Base-by-base conservation (phyloP, 2,329 filamentous ascomycete genomes). In the Diaporthe aspalathi region DNA sequence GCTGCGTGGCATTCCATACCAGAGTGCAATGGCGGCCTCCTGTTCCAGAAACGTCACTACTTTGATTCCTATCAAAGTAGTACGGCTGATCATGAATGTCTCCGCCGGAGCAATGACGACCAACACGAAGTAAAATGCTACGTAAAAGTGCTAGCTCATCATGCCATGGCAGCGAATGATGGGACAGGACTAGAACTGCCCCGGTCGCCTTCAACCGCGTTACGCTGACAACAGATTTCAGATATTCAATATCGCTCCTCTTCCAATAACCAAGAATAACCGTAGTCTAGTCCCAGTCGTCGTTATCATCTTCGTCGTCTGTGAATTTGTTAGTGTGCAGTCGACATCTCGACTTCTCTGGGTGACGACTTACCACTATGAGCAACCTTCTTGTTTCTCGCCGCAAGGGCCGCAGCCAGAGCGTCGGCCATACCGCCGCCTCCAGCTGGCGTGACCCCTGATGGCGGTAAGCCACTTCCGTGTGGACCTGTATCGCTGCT, bases 351-450 rank as follows among this genome's bases (percentile, higher is more conserved):
- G 29, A 24, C 12, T 57, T 52, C 16, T 14, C 56, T 24, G 29
- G 22, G 66, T 65, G 66, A 63, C 67, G 67, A 92, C 93, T 90
- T 90, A 98, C 95, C 95, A 86, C 94, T 97, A 80, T 93, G 92
- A 83, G 93, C 94, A 80, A 98, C 95, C 86, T 97, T 97, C 82
- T 94, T 90, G 86, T 98, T 98, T 81, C 95, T 88, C 83, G 93
- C 93, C 78, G 92, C 90, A 76, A 95, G 82, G 70, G 92, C 93
- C 72, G 90, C 92, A 72, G 93, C 93, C 76, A 97, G 83, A 60
- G 94, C 95, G 83, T 92, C 94, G 27, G 94, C 94, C 87, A 98
- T 89, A 45, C 90, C 91, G 70, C 90, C 91, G 68, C 90, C 89
- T 14, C 89, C 87, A 22, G 85, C 87, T 80, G 62, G 85, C n/a